phyloP scores from a whole-genome alignment of 441 rosid species.

The Syzygium syzygioides region DNA sequence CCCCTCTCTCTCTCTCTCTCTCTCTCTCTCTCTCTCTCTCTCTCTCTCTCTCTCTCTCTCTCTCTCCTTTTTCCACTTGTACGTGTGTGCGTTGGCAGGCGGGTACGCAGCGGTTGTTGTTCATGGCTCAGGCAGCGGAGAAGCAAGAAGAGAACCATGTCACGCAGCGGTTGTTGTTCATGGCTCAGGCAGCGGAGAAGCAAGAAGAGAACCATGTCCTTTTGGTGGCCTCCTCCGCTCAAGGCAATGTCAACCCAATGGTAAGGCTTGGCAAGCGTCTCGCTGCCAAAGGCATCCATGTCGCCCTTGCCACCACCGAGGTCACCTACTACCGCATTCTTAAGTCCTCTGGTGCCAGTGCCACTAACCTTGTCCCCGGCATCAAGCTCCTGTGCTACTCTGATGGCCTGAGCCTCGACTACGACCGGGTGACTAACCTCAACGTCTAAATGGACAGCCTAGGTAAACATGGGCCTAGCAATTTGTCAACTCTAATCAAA shows the following conservation, averaged over 20 bases:
- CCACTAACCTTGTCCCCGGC: not conserved
- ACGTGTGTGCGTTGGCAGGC: no score
- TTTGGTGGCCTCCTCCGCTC: constrained; percentile 19
- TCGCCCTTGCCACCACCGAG: constrained; percentile 15
- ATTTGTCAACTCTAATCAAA: constrained; percentile 26
- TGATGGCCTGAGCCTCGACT: constrained; percentile 25
- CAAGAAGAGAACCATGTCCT: constrained; percentile 14
- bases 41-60: no score
- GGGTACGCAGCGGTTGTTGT: no score
- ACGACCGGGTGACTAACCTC: constrained; percentile 16
- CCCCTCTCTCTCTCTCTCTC: no score
- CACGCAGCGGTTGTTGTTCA: no score
- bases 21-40: no score
- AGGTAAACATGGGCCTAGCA: constrained; percentile 21
- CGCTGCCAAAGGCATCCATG: constrained; percentile 15
- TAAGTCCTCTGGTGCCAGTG: not conserved
- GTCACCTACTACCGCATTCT: constrained; percentile 9
- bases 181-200: no score
- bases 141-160: constrained; percentile 8
- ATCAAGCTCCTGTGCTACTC: constrained; percentile 19
- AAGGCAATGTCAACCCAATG: constrained; percentile 29
- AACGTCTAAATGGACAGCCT: constrained; percentile 28
- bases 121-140: no score
- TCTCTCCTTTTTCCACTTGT: no score
- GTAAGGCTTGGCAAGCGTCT: constrained; percentile 24